Conservation (phyloP, 306 rosid species). For the Begonia loranthoides region DNA sequence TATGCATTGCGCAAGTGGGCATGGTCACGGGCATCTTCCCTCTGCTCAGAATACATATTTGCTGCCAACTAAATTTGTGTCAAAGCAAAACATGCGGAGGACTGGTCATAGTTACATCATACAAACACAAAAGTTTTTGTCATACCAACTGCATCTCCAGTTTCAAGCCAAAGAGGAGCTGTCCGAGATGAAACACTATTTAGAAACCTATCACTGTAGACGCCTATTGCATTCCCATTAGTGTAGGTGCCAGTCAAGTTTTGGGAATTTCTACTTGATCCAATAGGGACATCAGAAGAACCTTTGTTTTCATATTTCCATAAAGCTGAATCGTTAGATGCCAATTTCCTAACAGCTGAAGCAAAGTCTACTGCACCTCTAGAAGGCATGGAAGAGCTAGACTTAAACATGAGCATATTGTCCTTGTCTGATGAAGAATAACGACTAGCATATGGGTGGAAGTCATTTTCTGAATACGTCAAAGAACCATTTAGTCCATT, state of each 20-base stretch:
- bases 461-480: slow-evolving; percentile 51
- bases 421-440: slow-evolving; percentile 60
- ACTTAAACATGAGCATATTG: slow-evolving; percentile 51
- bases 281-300: slow-evolving; percentile 55
- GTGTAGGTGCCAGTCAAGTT: slow-evolving; percentile 42
- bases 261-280: slow-evolving; percentile 74
- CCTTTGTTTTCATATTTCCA: slow-evolving; percentile 81
- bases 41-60: slow-evolving; percentile 78
- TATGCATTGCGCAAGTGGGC: slow-evolving; percentile 88
- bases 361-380: slow-evolving; percentile 79
- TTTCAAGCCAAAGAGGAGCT: slow-evolving; percentile 93
- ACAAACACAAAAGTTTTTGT: slow-evolving; percentile 21
- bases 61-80: slow-evolving; percentile 64
- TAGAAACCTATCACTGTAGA: slow-evolving; percentile 51
- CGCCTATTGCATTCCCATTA: slow-evolving; percentile 55
- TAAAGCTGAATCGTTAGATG: slow-evolving; percentile 78
- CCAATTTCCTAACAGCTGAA: slow-evolving; percentile 87
- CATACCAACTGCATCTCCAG: slow-evolving; percentile 93
- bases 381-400: slow-evolving; percentile 53
- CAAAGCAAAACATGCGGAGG: slow-evolving; percentile 19
- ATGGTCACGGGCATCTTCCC: slow-evolving; percentile 98
- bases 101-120: slow-evolving; percentile 15
- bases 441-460: slow-evolving; percentile 50
- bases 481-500: slow-evolving; percentile 40
- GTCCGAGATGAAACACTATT: slow-evolving; percentile 58